Percentiles rank a stretch among this genome's conserved stretches.
Conservation (phyloP, 2,329 filamentous ascomycete species). For the Talaromyces atroroseus region DNA sequence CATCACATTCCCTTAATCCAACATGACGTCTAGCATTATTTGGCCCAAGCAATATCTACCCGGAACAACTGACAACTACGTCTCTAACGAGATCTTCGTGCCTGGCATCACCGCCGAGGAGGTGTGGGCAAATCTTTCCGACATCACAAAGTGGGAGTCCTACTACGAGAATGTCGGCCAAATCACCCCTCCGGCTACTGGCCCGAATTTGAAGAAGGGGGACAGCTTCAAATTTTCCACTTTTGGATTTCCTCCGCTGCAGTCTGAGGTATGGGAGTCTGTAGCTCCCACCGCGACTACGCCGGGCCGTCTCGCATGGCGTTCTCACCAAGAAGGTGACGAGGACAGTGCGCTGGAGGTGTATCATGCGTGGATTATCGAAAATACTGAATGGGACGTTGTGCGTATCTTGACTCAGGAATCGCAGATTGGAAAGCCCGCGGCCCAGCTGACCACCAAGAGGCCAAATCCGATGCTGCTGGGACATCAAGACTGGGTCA, state of each 20-base stretch:
- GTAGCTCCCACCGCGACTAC: not conserved
- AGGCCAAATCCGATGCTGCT: not conserved
- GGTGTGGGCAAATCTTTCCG: not conserved
- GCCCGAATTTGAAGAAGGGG: not conserved
- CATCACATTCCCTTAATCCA: not conserved
- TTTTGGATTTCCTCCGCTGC: not conserved
- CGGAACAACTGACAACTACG: constrained; percentile 3
- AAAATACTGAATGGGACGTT: not conserved
- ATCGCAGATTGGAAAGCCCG: not conserved
- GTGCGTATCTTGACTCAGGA: not conserved
- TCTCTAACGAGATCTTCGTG: constrained; percentile 1
- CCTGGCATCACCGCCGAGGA: not conserved
- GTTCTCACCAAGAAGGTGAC: not conserved
- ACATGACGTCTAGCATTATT: not conserved
- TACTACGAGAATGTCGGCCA: not conserved
- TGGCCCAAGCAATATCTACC: constrained; percentile 1
- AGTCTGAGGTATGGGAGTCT: not conserved
- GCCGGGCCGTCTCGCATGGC: not conserved
- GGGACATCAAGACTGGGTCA: not conserved
- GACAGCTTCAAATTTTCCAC: not conserved
- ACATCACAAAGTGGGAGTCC: not conserved
- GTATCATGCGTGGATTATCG: not conserved
- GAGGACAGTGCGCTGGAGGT: not conserved
- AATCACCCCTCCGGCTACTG: not conserved
- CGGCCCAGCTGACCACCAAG: not conserved